Conservation (phyloP, 257 asterid genomes). For the Nicotiana otophora region DNA sequence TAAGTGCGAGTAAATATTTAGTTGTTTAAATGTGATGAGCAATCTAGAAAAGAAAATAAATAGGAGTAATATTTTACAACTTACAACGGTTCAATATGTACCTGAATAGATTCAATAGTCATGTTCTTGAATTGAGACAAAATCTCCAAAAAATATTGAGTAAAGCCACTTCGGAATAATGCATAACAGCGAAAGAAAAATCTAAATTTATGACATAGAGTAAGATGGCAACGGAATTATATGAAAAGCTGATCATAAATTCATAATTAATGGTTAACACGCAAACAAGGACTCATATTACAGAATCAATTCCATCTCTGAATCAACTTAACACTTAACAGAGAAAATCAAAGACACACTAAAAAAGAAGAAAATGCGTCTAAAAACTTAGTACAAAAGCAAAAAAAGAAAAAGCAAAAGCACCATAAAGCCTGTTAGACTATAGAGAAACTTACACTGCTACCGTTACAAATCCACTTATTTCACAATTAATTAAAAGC, state of each 20-base stretch:
- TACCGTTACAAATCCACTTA: background rate
- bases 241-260: background rate
- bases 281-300: background rate
- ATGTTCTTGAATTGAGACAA: no score
- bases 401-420: background rate
- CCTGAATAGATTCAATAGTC: no score
- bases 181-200: background rate
- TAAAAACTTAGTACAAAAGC: background rate
- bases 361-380: background rate
- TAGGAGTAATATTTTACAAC: background rate
- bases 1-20: no score
- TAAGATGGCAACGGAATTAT: background rate
- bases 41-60: background rate
- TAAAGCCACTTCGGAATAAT: background rate
- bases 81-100: background rate
- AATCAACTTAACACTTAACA: background rate
- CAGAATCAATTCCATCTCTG: background rate
- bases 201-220: background rate
- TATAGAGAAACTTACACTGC: background rate
- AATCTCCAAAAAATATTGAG: no score
- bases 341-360: background rate
- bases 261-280: background rate
- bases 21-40: background rate
- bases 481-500: background rate
- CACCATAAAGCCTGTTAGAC: background rate